These are phyloP conservation scores for Acephala macrosclerotiorum DNA, from an alignment of 2,329 filamentous ascomycete species.

Conservation along the genomic window DNA sequence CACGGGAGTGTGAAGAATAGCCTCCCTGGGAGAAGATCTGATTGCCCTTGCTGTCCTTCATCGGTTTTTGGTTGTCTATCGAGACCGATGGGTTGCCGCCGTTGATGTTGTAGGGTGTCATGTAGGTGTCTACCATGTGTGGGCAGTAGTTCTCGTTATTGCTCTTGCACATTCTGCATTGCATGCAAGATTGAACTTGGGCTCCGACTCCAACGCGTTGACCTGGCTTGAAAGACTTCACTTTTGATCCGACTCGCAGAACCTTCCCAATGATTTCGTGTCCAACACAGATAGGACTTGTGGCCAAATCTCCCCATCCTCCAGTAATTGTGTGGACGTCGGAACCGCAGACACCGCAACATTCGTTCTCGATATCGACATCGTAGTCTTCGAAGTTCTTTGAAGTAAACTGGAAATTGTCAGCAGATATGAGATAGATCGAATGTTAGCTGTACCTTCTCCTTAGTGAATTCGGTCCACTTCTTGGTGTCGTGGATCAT, in stretches of 20 bases:
- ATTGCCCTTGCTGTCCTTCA: constrained; percentile 35
- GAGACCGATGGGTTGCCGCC: constrained; percentile 23
- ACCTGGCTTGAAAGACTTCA: constrained; percentile 61
- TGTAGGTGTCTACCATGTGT: constrained; percentile 46
- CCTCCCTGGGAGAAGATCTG: constrained; percentile 39
- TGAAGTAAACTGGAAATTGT: constrained; percentile 56
- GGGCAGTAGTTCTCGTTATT: constrained; percentile 64
- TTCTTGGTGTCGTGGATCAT: constrained; percentile 51
- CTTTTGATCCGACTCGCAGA: constrained; percentile 70
- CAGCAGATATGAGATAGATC: background rate
- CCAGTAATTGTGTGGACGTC: constrained; percentile 75
- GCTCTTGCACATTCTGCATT: constrained; percentile 60
- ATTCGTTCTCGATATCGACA: constrained; percentile 86
- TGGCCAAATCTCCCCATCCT: constrained; percentile 46
- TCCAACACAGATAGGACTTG: constrained; percentile 46
- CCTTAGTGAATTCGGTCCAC: constrained; percentile 38
- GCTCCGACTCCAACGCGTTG: constrained; percentile 62
- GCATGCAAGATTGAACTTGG: constrained; percentile 60
- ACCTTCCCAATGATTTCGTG: constrained; percentile 74
- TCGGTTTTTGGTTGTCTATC: constrained; percentile 21
- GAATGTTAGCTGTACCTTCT: constrained; percentile 28
- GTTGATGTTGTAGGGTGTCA: constrained; percentile 36
- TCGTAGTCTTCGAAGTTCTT: constrained; percentile 89
- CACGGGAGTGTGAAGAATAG: constrained; percentile 52
- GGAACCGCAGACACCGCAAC: constrained; percentile 77